Conservation (phyloP, 75 land plant species). For the Pinus taeda region DNA sequence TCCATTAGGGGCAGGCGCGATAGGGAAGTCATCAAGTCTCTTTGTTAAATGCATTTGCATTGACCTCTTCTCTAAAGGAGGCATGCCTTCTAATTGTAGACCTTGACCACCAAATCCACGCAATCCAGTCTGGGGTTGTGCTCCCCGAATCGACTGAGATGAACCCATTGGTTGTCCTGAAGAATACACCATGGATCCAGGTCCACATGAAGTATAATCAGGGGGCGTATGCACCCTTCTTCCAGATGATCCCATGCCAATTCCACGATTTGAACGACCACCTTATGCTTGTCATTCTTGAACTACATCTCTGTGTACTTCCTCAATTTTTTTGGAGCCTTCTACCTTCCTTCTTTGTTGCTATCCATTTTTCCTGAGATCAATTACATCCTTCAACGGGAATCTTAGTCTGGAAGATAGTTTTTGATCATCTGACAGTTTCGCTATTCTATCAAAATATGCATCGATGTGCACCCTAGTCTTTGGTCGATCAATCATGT, state of each 20-base stretch:
- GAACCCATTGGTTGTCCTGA: slow-evolving; percentile 28
- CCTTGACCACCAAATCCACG: slow-evolving; percentile 58
- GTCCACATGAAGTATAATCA: slow-evolving; percentile 62
- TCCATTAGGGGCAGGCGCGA: slow-evolving; percentile 84
- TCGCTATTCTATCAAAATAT: slow-evolving; percentile 67
- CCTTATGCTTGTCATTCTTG: too few species aligned
- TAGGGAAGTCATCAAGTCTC: slow-evolving; percentile 61
- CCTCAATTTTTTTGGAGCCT: slow-evolving; percentile 94
- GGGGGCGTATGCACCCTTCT: slow-evolving; percentile 38
- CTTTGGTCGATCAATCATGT: slow-evolving; percentile 80
- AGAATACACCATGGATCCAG: slow-evolving; percentile 40
- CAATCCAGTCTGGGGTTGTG: slow-evolving; percentile 15
- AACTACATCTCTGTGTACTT: slow-evolving; percentile 36
- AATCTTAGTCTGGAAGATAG: slow-evolving; percentile 85
- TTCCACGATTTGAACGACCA: too few species aligned
- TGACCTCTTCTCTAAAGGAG: slow-evolving; percentile 44
- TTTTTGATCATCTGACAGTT: slow-evolving; percentile 58
- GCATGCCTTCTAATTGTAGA: slow-evolving; percentile 60
- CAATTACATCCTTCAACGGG: slow-evolving; percentile 39
- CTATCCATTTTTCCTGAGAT: slow-evolving; percentile 7
- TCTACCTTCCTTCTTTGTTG: slow-evolving; percentile 91
- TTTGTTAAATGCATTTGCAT: slow-evolving; percentile 62
- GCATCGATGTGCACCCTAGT: slow-evolving; percentile 85
- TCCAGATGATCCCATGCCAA: slow-evolving; percentile 9
- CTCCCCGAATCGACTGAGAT: slow-evolving; percentile 31